These are phyloP conservation scores for Trichoderma reesei DNA, from an alignment of 495 filamentous ascomycete genomes.

Conservation along the genomic window DNA sequence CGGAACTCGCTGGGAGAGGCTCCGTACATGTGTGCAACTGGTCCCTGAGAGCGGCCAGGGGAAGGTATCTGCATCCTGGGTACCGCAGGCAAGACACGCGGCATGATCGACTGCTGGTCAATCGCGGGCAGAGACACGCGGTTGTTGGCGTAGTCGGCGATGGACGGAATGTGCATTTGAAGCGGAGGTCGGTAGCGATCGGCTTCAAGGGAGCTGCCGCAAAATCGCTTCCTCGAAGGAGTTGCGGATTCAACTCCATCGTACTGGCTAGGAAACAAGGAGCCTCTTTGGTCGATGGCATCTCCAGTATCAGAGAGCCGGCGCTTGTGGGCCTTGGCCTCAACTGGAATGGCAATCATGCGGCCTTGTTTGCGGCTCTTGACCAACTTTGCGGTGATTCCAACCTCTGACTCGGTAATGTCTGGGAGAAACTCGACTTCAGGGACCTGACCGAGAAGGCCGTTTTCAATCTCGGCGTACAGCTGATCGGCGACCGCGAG, in stretches of 20 bases:
- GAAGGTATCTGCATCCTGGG: background rate
- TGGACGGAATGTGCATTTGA: background rate
- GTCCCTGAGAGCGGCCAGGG: background rate
- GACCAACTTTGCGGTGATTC: conserved; percentile 13
- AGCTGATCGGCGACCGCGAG: conserved; percentile 27
- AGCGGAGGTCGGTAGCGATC: background rate
- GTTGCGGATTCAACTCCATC: background rate
- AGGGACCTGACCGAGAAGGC: conserved; percentile 36
- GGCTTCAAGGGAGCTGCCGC: background rate
- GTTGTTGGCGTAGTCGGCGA: background rate
- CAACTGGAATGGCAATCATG: background rate
- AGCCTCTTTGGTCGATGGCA: background rate
- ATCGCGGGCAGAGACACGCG: background rate
- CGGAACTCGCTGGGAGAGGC: background rate
- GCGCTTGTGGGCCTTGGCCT: background rate
- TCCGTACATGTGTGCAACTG: background rate
- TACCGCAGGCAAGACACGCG: background rate
- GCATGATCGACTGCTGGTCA: background rate
- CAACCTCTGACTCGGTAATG: conserved; percentile 23
- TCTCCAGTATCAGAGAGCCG: background rate
- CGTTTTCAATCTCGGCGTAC: conserved; percentile 22
- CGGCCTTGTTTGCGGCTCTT: conserved; percentile 12
- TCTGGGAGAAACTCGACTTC: conserved; percentile 60
- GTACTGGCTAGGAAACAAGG: background rate
- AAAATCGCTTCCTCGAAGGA: background rate